Conservation (phyloP, 2,329 filamentous ascomycete genomes). For the Ascochyta viciae-villosae region DNA sequence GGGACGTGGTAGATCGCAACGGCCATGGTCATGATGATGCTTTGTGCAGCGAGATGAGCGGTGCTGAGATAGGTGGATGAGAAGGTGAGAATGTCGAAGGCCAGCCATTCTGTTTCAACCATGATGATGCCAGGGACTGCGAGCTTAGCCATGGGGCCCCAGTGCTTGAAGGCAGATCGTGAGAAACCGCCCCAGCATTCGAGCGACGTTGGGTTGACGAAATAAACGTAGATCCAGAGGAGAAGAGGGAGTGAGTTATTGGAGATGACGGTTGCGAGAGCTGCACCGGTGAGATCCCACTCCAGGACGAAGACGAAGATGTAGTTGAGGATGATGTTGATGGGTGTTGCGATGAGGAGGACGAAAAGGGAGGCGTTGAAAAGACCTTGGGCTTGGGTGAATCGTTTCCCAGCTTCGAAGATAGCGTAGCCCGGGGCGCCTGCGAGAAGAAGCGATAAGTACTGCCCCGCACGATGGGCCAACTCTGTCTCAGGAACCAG, state of each 20-base stretch:
- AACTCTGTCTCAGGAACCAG: conserved; percentile 58
- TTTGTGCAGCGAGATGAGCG: conserved; percentile 82
- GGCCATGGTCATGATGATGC: conserved; percentile 44
- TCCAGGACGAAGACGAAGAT: conserved; percentile 52
- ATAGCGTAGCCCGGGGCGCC: conserved; percentile 62
- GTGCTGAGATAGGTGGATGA: conserved; percentile 80
- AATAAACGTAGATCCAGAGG: conserved; percentile 56
- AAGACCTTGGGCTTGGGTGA: conserved; percentile 62
- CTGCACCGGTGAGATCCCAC: conserved; percentile 60
- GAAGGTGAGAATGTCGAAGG: conserved; percentile 64
- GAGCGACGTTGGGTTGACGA: conserved; percentile 48
- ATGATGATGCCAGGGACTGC: conserved; percentile 90
- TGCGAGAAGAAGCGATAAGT: conserved; percentile 57
- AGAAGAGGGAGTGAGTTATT: conserved; percentile 59
- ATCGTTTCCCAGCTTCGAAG: conserved; percentile 63
- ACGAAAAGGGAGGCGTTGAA: conserved; percentile 60
- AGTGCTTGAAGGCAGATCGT: conserved; percentile 71
- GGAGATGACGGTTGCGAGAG: conserved; percentile 58
- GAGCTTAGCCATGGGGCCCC: conserved; percentile 85
- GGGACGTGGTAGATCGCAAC: conserved; percentile 51
- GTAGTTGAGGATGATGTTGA: conserved; percentile 60
- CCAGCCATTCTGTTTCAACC: conserved; percentile 72
- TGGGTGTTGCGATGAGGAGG: conserved; percentile 56
- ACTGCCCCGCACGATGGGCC: conserved; percentile 58
- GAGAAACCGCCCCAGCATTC: conserved; percentile 77